These are phyloP conservation scores for Xylaria sp. DNA, from an alignment of 2,329 filamentous ascomycete genomes.

Conservation along the genomic window DNA sequence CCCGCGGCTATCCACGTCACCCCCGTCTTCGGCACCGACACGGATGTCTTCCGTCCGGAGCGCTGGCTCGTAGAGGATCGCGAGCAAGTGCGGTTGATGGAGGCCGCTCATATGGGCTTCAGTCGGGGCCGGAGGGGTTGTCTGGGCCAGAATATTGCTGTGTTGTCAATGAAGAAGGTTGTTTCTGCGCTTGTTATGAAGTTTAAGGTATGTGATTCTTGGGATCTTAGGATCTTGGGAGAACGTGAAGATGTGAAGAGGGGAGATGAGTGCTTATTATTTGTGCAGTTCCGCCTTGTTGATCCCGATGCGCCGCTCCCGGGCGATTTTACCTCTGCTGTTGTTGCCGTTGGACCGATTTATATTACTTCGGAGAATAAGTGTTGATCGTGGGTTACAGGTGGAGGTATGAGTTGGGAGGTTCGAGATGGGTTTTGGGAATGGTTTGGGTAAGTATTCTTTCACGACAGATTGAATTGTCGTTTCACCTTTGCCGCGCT, in stretches of 20 bases:
- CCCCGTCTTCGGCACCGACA: slow-evolving; percentile 22
- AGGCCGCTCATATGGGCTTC: slow-evolving; percentile 27
- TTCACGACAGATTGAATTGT: background rate
- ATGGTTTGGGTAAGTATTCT: background rate
- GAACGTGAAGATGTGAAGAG: background rate
- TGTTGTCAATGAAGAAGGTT: slow-evolving; percentile 27
- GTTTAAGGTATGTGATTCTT: slow-evolving; percentile 19
- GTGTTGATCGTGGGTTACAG: background rate
- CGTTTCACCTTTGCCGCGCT: no score
- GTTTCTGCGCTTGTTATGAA: slow-evolving; percentile 25
- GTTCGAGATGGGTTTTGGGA: background rate
- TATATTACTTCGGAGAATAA: slow-evolving; percentile 16
- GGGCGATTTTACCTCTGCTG: slow-evolving; percentile 16
- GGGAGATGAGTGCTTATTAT: slow-evolving; percentile 7
- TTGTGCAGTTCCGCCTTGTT: slow-evolving; percentile 17
- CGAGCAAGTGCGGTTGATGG: slow-evolving; percentile 24
- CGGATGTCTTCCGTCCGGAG: slow-evolving; percentile 21
- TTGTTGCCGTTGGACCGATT: slow-evolving; percentile 15
- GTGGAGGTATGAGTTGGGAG: background rate
- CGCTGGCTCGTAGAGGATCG: slow-evolving; percentile 24
- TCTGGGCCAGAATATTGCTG: slow-evolving; percentile 25
- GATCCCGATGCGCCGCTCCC: slow-evolving; percentile 17
- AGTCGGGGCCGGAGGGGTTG: slow-evolving; percentile 24
- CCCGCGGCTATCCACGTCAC: slow-evolving; percentile 21
- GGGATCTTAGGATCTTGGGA: no score